Base-by-base conservation (phyloP, 2,329 filamentous ascomycete species). In the Grosmannia penicillata region DNA sequence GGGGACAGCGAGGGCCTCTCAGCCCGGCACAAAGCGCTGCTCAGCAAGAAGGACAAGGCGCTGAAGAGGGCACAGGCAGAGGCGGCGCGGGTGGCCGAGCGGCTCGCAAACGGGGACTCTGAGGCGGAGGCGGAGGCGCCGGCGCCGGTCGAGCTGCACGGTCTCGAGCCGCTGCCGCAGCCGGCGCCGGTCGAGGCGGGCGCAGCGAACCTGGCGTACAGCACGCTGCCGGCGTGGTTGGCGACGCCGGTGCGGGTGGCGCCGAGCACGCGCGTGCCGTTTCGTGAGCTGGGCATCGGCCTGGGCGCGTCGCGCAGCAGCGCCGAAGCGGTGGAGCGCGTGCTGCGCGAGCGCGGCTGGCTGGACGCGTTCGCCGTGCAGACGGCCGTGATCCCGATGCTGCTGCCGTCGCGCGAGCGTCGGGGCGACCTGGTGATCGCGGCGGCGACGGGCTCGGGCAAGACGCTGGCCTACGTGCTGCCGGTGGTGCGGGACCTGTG, bases 371-470 rank as follows among this genome's bases (percentile, higher is more conserved):
- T 91, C 52, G 81, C 84, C 1, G 75, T 93, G 1, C 85, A 93
- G 56, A 75, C 82, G 6, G 76, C 78, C 1, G 70, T 91, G 0
- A 68, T 98, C 21, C 87, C 89, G 1, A 65, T 93, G 29, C 68
- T 98, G 6, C 64, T 93, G 4, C 77, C 74, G 18, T 72, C 70
- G 0, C 64, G 70, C 10, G 26, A 35, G 28, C 68, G 75, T 26
- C 61, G 71, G 2, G 82, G 84, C 6, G 91, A 98, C 55, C 59
- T 98, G 5, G 79, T 93, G 32, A 78, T 98, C 3, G 91, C 86
- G 8, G 91, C 93, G 0, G 82, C 89, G 1, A 98, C 91, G 0
- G 91, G 91, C 8, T 96, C 91, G 1, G 91, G 91, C 40, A 98
- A 98, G 55, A 98, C 91, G 0, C 58, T 98, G 14, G 82, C 89